A percentile compares a stretch with the other conserved stretches of the same genome.
These are phyloP conservation scores for Macrocybe sp. DNA, from an alignment of 1,284 basidiomycete genomes.

Conservation along the genomic window DNA sequence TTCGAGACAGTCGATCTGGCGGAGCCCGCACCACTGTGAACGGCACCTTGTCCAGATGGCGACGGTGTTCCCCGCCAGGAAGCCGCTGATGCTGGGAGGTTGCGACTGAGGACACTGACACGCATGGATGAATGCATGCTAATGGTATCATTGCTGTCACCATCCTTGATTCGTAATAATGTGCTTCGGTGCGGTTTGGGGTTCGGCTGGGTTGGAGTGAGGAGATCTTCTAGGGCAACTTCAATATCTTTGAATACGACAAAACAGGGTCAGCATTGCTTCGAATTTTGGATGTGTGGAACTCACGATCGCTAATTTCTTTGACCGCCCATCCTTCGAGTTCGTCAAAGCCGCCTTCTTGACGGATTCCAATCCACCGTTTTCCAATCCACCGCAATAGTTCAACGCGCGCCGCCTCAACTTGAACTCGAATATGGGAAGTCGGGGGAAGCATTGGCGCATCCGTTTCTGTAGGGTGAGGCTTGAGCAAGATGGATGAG, in stretches of 20 bases:
- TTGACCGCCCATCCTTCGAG: constrained; percentile 85
- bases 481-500: constrained; percentile 65
- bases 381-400: constrained; percentile 63
- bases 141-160: constrained; percentile 28
- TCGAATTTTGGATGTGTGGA: constrained; percentile 6
- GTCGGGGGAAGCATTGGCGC: constrained; percentile 60
- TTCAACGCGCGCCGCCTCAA: constrained; percentile 70
- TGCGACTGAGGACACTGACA: constrained; percentile 51
- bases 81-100: constrained; percentile 22
- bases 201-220: constrained; percentile 30
- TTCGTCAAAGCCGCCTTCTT: constrained; percentile 74
- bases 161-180: constrained; percentile 28
- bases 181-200: constrained; percentile 22
- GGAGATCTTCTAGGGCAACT: constrained; percentile 69
- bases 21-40: no score
- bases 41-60: no score
- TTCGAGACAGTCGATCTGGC: no score
- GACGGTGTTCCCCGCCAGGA: constrained; percentile 6
- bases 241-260: constrained; percentile 60
- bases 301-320: constrained; percentile 80
- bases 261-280: not conserved
- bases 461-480: constrained; percentile 54
- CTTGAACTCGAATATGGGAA: constrained; percentile 58
- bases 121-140: constrained; percentile 44
- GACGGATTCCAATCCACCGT: constrained; percentile 73